These are phyloP conservation scores for Styphnolobium japonicum DNA, from an alignment of 306 rosid genomes.

Conservation along the genomic window DNA sequence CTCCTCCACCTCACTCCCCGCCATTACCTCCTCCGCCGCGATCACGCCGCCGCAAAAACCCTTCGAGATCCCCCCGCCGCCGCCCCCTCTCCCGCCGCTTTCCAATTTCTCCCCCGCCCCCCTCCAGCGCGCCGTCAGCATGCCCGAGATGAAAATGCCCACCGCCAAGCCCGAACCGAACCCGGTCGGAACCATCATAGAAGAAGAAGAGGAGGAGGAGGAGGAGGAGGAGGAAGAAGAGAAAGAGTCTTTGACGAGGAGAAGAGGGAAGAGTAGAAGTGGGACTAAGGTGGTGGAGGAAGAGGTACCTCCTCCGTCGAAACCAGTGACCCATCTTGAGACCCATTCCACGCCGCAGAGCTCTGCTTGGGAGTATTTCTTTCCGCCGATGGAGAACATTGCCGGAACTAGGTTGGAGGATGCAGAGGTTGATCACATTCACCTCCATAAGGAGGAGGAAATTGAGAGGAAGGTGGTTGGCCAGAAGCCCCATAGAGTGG, in stretches of 20 bases:
- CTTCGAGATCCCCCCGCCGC: slow-evolving; percentile 40
- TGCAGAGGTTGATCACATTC: slow-evolving; percentile 8
- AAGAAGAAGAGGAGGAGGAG: slow-evolving; percentile 48
- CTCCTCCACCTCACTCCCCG: neutral
- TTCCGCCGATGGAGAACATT: slow-evolving; percentile 38
- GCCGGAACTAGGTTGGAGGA: slow-evolving; percentile 44
- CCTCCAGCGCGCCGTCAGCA: slow-evolving; percentile 54
- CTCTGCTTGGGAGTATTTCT: slow-evolving; percentile 46
- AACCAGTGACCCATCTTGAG: slow-evolving; percentile 19
- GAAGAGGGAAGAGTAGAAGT: slow-evolving; percentile 32
- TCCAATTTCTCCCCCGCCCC: neutral
- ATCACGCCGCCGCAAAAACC: neutral
- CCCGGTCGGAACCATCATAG: slow-evolving; percentile 32
- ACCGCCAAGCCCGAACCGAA: neutral
- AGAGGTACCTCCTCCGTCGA: slow-evolving; percentile 18
- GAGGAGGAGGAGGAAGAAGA: slow-evolving; percentile 44
- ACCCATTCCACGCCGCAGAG: slow-evolving; percentile 19
- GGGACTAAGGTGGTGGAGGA: slow-evolving; percentile 22
- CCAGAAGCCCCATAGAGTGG: slow-evolving; percentile 39
- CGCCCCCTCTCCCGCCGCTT: slow-evolving; percentile 51
- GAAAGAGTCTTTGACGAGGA: slow-evolving; percentile 21
- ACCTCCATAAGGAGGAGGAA: slow-evolving; percentile 31
- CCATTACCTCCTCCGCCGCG: neutral
- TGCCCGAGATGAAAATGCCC: slow-evolving; percentile 58
- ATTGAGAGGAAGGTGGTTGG: slow-evolving; percentile 31